phyloP scores from a whole-genome alignment of 768 basidiomycete species.

The Lenzites betulinus region DNA sequence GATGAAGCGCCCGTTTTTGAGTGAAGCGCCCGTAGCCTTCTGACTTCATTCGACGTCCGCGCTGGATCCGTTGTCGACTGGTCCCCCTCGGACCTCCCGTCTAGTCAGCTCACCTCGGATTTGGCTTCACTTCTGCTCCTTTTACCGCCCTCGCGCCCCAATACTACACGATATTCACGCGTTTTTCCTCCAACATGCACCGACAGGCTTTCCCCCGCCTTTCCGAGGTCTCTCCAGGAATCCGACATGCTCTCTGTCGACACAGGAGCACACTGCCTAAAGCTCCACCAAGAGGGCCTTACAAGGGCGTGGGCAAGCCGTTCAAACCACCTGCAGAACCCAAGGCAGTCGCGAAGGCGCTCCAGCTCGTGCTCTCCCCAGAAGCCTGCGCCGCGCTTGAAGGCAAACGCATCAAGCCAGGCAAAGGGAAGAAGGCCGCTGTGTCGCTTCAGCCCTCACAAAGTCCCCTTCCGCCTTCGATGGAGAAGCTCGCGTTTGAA shows the following conservation, averaged over 20 bases:
- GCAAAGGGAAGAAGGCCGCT: background rate
- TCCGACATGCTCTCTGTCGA: background rate
- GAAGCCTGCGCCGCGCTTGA: slow-evolving; percentile 10
- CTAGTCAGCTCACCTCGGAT: no score
- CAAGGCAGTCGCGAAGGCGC: background rate
- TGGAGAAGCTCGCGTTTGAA: slow-evolving; percentile 6
- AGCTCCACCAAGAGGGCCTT: background rate
- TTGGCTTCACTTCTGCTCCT: no score
- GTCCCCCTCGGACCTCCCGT: no score
- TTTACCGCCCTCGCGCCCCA: no score
- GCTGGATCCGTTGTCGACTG: no score
- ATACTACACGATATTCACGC: no score
- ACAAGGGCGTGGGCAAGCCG: background rate
- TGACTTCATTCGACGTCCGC: no score
- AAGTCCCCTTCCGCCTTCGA: background rate
- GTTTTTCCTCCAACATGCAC: background rate
- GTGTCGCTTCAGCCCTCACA: background rate
- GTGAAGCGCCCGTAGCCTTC: no score
- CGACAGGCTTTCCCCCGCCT: slow-evolving; percentile 1
- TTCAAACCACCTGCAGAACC: background rate
- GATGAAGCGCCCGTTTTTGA: slow-evolving; percentile 11
- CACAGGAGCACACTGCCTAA: background rate
- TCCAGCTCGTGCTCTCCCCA: slow-evolving; percentile 9
- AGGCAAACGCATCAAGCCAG: background rate
- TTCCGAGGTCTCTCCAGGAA: background rate